Evolutionary conservation across 2,329 filamentous ascomycete species (phyloP), one percentile per base, ranked within the genome.

Genomic region (Periconia sp.): DNA sequence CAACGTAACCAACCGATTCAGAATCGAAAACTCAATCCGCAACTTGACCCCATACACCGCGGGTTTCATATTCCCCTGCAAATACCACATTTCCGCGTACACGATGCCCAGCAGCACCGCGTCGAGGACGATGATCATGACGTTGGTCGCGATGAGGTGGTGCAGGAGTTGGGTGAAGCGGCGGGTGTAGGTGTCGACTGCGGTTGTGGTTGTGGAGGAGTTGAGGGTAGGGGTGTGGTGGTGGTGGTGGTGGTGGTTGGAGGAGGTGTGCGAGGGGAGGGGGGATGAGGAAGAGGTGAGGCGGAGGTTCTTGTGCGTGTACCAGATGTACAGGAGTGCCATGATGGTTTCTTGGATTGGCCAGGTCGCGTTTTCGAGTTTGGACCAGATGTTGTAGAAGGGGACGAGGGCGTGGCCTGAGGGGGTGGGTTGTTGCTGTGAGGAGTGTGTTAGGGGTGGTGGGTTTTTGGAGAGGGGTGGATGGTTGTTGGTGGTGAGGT

Each of bases 11-110:
- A 37, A 11, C 11, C 33, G 3, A 41, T 81, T 75, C n/a, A 85
- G 64, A 44, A 85, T 78, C 6, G 78, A 76, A 54, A 79, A 78
- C 61, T 85, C 82, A 3, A 82, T 73, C 55, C 81, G 79, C 30
- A 82, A 69, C 60, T 78, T 78, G 52, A 78, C 61, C 45, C 72
- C 74, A 55, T 78, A 78, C 2, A 76, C 67, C 10, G 75, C 71
- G 14, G 54, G 66, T 52, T 76, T 76, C 51, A 72, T 67, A 15
- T 70, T 66, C 5, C 68, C 69, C 46, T 76, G 72, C 1, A 77
- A 53, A 45, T 71, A 71, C 57, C 74, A 76, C 40, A 70, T 57
- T 9, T 67, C 66, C 2, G 71, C 64, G 55, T 71, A 76, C 53
- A 74, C 70, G 14, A 77, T 58, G 6, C 64, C 74, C 0, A 78